Conservation (phyloP, 139 green algal genomes). For the Eudorina sp. region DNA sequence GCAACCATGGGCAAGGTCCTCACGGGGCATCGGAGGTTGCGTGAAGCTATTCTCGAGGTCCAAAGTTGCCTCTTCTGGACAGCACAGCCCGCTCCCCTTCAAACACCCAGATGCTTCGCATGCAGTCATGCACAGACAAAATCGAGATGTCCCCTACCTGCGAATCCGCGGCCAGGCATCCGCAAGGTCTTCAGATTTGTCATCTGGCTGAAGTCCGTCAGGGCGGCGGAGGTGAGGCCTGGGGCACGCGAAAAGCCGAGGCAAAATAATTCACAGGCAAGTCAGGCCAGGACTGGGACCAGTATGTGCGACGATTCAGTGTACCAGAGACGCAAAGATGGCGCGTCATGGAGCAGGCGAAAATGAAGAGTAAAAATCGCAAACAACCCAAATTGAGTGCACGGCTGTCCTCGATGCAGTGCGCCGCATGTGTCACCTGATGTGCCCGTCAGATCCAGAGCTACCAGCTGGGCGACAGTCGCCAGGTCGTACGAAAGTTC, state of each 20-base stretch:
- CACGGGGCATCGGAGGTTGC: background rate
- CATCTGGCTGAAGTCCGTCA: background rate
- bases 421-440: too few species aligned
- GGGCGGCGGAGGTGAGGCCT: background rate
- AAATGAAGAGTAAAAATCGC: too few species aligned
- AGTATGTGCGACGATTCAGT: background rate
- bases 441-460: conserved; percentile 1
- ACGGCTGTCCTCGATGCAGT: too few species aligned
- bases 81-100: too few species aligned
- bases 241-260: too few species aligned
- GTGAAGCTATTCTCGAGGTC: background rate
- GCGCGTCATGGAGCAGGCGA: background rate
- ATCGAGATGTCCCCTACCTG: background rate
- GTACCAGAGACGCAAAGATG: too few species aligned
- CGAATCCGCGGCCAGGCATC: background rate
- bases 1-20: background rate
- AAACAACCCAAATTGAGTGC: too few species aligned
- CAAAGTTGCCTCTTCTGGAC: background rate
- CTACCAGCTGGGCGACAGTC: background rate
- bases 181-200: background rate
- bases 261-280: too few species aligned
- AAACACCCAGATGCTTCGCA: too few species aligned
- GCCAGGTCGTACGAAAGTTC: background rate
- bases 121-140: too few species aligned
- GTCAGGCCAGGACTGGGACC: too few species aligned